Evolutionary conservation across 2,329 filamentous ascomycete species (phyloP).

Genomic region (Chaetomium globosum): DNA sequence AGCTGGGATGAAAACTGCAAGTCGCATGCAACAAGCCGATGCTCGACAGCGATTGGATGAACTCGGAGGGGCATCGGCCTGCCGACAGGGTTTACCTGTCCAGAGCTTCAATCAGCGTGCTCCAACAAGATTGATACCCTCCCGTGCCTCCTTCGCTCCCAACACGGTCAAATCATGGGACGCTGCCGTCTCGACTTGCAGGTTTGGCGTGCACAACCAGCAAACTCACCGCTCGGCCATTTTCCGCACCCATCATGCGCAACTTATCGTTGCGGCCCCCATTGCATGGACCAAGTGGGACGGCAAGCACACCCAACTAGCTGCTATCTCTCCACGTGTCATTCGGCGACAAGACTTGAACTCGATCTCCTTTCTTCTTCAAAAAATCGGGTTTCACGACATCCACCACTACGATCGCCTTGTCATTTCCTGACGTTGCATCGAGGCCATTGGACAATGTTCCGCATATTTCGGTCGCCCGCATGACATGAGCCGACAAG

Average conservation of each 20-base stretch:
- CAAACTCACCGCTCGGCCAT: slow-evolving; percentile 21
- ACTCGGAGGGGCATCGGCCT: neutral
- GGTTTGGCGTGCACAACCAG: slow-evolving; percentile 4
- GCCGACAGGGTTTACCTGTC: neutral
- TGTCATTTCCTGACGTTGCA: neutral
- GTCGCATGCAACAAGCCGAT: neutral
- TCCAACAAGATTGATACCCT: slow-evolving; percentile 1
- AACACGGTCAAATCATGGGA: slow-evolving; percentile 15
- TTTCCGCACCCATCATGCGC: neutral
- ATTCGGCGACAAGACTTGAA: neutral
- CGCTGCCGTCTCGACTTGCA: slow-evolving; percentile 12
- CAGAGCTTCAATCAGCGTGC: neutral
- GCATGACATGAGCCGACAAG: neutral
- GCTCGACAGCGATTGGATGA: slow-evolving; percentile 9
- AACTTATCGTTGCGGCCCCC: neutral
- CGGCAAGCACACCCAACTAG: neutral
- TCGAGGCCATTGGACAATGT: neutral
- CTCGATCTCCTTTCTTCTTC: neutral
- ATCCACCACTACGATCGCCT: neutral
- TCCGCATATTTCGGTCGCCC: neutral
- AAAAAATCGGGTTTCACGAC: neutral
- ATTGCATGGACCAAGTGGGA: neutral
- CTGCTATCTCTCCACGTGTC: neutral
- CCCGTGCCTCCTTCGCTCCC: neutral
- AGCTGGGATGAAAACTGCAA: slow-evolving; percentile 19